A percentile compares a stretch with the other conserved stretches of the same genome.
Evolutionary conservation across 139 green algal genomes (phyloP).

Genomic region (Auxenochlorella protothecoides): DNA sequence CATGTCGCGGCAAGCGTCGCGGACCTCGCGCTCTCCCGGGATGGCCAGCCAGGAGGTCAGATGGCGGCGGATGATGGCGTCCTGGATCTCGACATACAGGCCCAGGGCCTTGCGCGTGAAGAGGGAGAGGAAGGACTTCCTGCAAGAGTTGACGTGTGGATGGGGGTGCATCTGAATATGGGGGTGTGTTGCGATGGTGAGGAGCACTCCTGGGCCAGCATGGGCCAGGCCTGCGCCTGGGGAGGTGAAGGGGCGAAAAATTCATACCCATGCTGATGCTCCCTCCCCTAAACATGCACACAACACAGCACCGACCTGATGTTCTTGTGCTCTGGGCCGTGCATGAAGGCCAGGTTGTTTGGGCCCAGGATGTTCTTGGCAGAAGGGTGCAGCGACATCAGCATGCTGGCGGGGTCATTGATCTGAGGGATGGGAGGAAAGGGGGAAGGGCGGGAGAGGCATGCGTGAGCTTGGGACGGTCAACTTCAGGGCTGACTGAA

Average conservation of each 20-base stretch:
- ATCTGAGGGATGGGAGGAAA: not conserved
- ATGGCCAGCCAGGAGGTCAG: slow-evolving; percentile 37
- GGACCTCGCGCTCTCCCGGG: slow-evolving; percentile 24
- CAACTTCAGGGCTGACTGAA: too few species aligned
- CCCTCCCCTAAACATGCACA: not conserved
- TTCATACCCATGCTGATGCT: too few species aligned
- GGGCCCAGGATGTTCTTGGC: slow-evolving; percentile 63
- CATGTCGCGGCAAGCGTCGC: slow-evolving; percentile 42
- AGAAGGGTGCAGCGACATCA: slow-evolving; percentile 71
- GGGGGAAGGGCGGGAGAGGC: too few species aligned
- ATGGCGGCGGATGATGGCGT: slow-evolving; percentile 59
- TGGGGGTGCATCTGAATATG: too few species aligned
- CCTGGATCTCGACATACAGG: slow-evolving; percentile 58
- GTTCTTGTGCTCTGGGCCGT: slow-evolving; percentile 65
- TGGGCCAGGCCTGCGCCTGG: slow-evolving; percentile 10
- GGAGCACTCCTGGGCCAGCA: too few species aligned
- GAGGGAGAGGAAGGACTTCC: slow-evolving; percentile 72
- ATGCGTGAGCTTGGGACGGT: too few species aligned
- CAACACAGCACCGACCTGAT: not conserved
- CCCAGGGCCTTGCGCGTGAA: slow-evolving; percentile 74
- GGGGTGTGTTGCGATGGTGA: too few species aligned
- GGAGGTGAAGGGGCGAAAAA: too few species aligned
- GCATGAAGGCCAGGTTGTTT: slow-evolving; percentile 75
- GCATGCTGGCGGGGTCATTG: slow-evolving; percentile 48
- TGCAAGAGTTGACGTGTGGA: slow-evolving; percentile 9